phyloP scores from a whole-genome alignment of 352 stramenopile species.

The Phytophthora ohioensis region DNA sequence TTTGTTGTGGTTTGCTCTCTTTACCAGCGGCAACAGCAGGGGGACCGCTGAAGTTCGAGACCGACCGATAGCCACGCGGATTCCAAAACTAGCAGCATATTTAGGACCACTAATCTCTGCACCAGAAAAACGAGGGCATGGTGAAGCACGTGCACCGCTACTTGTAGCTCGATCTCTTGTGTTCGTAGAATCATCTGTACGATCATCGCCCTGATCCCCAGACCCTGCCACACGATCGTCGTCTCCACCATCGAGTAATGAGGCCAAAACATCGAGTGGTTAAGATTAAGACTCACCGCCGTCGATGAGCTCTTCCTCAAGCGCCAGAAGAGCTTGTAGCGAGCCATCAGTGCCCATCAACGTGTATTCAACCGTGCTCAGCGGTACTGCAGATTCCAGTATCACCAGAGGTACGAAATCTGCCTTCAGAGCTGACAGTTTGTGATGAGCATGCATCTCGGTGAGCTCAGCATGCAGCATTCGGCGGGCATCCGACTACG shows the following conservation, averaged over 20 bases:
- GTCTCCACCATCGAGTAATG: slow-evolving; percentile 21
- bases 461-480: slow-evolving; percentile 42
- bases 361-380: slow-evolving; percentile 73
- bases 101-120: slow-evolving; percentile 83
- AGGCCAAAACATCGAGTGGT: background rate
- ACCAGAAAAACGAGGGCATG: slow-evolving; percentile 82
- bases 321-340: slow-evolving; percentile 61
- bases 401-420: slow-evolving; percentile 81
- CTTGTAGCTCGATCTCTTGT: slow-evolving; percentile 26
- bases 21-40: slow-evolving; percentile 63
- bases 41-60: slow-evolving; percentile 53
- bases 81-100: slow-evolving; percentile 88
- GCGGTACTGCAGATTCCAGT: slow-evolving; percentile 61
- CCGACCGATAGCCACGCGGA: slow-evolving; percentile 84
- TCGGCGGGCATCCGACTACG: slow-evolving; percentile 22
- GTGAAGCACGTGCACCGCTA: slow-evolving; percentile 47
- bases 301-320: slow-evolving; percentile 81
- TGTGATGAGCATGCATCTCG: slow-evolving; percentile 46
- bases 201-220: slow-evolving; percentile 31
- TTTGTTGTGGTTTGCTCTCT: slow-evolving; percentile 57
- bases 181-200: slow-evolving; percentile 25
- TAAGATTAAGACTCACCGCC: slow-evolving; percentile 36
- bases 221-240: slow-evolving; percentile 20
- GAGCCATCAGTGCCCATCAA: slow-evolving; percentile 55
- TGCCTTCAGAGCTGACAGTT: slow-evolving; percentile 67